These are phyloP conservation scores for Acmispon strigosus DNA, from an alignment of 306 rosid genomes.

Conservation along the genomic window DNA sequence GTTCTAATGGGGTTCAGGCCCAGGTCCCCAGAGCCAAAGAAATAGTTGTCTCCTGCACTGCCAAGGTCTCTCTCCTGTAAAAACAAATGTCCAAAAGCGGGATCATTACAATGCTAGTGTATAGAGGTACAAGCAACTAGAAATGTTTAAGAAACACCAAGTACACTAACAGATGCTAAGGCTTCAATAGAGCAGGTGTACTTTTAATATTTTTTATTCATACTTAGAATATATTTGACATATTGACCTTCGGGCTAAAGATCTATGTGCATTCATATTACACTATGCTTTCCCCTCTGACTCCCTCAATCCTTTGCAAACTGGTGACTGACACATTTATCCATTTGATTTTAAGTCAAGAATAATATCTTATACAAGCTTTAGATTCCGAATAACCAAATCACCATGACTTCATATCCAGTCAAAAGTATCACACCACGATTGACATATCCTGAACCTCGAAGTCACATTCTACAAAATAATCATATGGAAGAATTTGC, in stretches of 20 bases:
- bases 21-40: conserved; percentile 64
- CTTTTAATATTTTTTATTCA: not conserved
- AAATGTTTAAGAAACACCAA: not conserved
- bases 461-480: not conserved
- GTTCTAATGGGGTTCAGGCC: conserved; percentile 86
- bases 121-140: not conserved
- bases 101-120: conserved; percentile 13
- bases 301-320: not conserved
- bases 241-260: not conserved
- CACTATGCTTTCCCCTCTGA: not conserved
- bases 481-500: not conserved
- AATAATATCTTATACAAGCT: conserved; percentile 7
- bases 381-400: conserved; percentile 8
- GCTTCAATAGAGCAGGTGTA: not conserved
- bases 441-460: not conserved
- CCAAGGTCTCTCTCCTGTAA: conserved; percentile 55
- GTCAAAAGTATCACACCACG: not conserved
- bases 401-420: conserved; percentile 2
- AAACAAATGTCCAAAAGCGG: not conserved
- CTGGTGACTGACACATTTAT: not conserved
- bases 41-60: conserved; percentile 52
- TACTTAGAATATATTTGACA: not conserved
- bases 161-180: not conserved
- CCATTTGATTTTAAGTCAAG: conserved; percentile 2
- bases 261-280: conserved; percentile 7